Base-by-base conservation (phyloP, 257 asterid species). In the Apocynum venetum region DNA sequence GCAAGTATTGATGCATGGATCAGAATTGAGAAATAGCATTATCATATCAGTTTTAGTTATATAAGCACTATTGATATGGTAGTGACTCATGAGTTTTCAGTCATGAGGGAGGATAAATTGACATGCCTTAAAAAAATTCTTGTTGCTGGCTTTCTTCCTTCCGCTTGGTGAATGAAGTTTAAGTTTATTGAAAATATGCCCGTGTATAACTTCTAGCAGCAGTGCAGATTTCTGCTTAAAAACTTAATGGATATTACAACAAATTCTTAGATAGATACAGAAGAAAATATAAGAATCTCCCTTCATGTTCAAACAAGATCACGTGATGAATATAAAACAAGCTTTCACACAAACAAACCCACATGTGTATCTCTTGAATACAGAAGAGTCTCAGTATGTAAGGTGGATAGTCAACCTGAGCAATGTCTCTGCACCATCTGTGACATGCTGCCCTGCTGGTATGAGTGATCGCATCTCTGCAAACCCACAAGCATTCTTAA, bases 401-500 rank as follows among this genome's bases (percentile, higher is more conserved):
- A 87, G 87, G 78, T 87, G 89, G 57, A 85, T 70, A 31, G 69
- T 76, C 70, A 87, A 66, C 81, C 90, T 81, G n/a, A 87, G 79
- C 82, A 87, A 77, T 38, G 89, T 84, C 83, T 87, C 88, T 14
- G 88, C 87, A 41, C 89, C 90, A 79, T 85, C 89, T 25, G 79
- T 51, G 46, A 87, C 86, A 72, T 81, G 88, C 77, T 87, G 90
- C 4, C 90, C 88, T 14, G 86, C 43, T n/a, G 90, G 88, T 31
- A 87, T 85, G 44, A 87, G 87, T 11, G 88, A 56, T 4, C 90
- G 67, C 61, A 87, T 35, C 79, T 87, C 89, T 0, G 89, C 90
- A 65, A 87, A 87, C 9, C 90, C 90, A 75, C 89, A 83, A 20
- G 89, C 90, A 49, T 85, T 85, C 82, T 84, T 87, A 20, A 87